Conservation (phyloP, 345 rosid species). For the thale cress (Arabidopsis thaliana) region TAIR10.1 NC_003074.8:8676501-8677000, state of each 20-base stretch:
- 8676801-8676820: constrained; percentile 90
- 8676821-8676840: constrained; percentile 97
- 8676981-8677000: constrained; percentile 30
- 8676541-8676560: constrained; percentile 7
- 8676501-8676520: constrained; percentile 15
- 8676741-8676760: constrained; percentile 2
- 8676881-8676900: constrained; percentile 5
- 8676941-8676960: constrained; percentile 6
- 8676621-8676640: constrained; percentile 55
- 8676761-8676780: constrained; percentile 62
- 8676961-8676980: neutral
- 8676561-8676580: constrained; percentile 50
- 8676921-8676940: constrained; percentile 12
- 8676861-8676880: constrained; percentile 33
- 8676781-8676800: constrained; percentile 78
- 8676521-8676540: neutral
- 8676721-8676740: neutral
- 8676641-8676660: constrained; percentile 56
- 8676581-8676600: constrained; percentile 98
- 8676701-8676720: constrained; percentile 1
- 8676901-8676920: constrained; percentile 30
- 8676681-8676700: constrained; percentile 2
- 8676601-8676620: constrained; percentile 70
- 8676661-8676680: constrained; percentile 64
- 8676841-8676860: constrained; percentile 42